Evolutionary conservation across 2,329 filamentous ascomycete genomes (phyloP).

Genomic region (Hypocrella siamensis): DNA sequence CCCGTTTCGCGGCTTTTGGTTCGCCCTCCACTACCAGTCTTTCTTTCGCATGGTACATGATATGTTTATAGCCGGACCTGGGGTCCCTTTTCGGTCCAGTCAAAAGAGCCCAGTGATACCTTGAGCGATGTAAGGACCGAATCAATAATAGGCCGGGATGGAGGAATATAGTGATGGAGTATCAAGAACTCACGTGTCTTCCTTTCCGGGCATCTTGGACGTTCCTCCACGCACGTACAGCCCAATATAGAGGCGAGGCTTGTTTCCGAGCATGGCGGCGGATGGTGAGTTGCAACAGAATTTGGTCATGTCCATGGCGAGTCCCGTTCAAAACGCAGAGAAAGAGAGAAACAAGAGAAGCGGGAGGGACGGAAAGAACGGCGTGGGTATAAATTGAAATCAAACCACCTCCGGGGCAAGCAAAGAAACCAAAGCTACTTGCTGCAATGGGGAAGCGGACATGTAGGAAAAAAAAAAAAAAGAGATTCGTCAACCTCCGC

Average conservation of each 20-base stretch:
- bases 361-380: neutral
- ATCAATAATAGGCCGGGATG: too few species aligned
- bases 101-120: constrained; percentile 5
- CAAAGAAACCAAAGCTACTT: too few species aligned
- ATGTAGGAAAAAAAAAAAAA: too few species aligned
- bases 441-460: too few species aligned
- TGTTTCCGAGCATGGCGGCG: constrained; percentile 1
- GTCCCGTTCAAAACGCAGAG: too few species aligned
- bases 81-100: constrained; percentile 2
- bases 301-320: too few species aligned
- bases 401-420: too few species aligned
- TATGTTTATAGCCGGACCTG: constrained; percentile 1
- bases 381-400: too few species aligned
- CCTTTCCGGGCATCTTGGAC: constrained; percentile 3
- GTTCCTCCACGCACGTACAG: constrained; percentile 4
- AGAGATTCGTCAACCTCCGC: too few species aligned
- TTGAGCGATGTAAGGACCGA: neutral
- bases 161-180: too few species aligned
- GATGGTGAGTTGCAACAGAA: too few species aligned
- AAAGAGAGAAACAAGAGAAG: too few species aligned
- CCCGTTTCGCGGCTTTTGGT: constrained; percentile 1
- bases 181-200: constrained; percentile 3
- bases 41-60: constrained; percentile 5
- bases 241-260: constrained; percentile 4
- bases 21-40: constrained; percentile 3